Conservation (phyloP, 2,329 filamentous ascomycete genomes). For the Seiridium unicorne region DNA sequence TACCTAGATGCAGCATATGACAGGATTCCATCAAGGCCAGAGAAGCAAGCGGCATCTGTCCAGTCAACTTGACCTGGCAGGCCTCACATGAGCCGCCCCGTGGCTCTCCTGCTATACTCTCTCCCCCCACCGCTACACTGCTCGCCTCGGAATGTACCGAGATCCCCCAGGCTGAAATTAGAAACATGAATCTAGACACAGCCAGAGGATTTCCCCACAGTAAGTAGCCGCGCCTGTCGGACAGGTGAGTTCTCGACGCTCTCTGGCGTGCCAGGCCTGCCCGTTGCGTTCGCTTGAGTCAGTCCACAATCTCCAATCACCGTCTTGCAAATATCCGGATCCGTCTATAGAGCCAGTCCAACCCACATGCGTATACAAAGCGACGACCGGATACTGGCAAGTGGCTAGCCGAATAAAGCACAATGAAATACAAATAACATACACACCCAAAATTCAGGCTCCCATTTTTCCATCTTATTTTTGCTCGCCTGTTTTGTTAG, state of each 20-base stretch:
- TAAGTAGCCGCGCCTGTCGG: neutral
- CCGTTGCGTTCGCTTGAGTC: conserved; percentile 5
- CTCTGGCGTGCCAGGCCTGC: neutral
- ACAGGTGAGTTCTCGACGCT: no score
- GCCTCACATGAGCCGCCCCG: neutral
- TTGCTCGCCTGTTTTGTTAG: conserved; percentile 12
- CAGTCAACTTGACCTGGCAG: neutral
- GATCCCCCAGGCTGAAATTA: conserved; percentile 4
- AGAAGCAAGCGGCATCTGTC: neutral
- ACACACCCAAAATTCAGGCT: conserved; percentile 16
- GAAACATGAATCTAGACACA: conserved; percentile 2
- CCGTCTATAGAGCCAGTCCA: conserved; percentile 20
- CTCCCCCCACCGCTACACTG: neutral
- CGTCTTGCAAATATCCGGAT: conserved; percentile 20
- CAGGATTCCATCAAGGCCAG: neutral
- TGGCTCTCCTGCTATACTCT: neutral
- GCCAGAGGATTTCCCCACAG: neutral
- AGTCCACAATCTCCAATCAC: neutral
- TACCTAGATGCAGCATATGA: neutral
- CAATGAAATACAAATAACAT: conserved; percentile 27
- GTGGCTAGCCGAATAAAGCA: conserved; percentile 1
- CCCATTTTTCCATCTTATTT: conserved; percentile 16
- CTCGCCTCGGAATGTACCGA: conserved; percentile 5
- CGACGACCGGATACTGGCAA: conserved; percentile 11
- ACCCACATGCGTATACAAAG: conserved; percentile 19